Percentiles rank a stretch among this genome's conserved stretches.
Conservation (phyloP, 805 yeast species). For the Zygosaccharomyces bailii region DNA sequence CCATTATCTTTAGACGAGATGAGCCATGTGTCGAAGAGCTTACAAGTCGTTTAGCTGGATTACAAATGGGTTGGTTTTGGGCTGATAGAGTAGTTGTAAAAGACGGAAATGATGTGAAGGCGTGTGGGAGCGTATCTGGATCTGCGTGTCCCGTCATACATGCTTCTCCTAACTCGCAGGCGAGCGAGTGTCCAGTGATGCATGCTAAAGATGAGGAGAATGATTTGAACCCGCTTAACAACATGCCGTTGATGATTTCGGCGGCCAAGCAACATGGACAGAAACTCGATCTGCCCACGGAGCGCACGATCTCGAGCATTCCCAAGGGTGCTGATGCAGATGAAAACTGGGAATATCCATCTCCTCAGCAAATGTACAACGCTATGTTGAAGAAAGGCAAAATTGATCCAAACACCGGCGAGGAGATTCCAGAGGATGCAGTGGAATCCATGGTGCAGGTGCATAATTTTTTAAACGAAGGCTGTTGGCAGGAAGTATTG, state of each 20-base stretch:
- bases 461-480: constrained; percentile 93
- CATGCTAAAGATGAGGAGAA: constrained; percentile 28
- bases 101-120: background rate
- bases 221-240: constrained; percentile 72
- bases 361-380: constrained; percentile 98
- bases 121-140: background rate
- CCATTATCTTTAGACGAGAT: too few species aligned
- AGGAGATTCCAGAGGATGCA: constrained; percentile 89
- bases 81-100: constrained; percentile 39
- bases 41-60: background rate
- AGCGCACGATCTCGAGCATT: constrained; percentile 76
- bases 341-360: constrained; percentile 97
- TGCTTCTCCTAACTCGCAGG: constrained; percentile 16
- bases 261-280: constrained; percentile 76
- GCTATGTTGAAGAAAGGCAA: constrained; percentile 97
- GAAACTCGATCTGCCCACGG: constrained; percentile 70
- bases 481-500: constrained; percentile 93
- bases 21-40: background rate
- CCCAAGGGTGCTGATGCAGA: constrained; percentile 71
- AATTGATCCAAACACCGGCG: constrained; percentile 41
- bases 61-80: constrained; percentile 88
- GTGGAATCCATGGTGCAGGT: constrained; percentile 96
- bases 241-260: constrained; percentile 72
- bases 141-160: constrained; percentile 42
- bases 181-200: constrained; percentile 32